These are phyloP conservation scores for Botrytis byssoidea DNA, from an alignment of 2,329 filamentous ascomycete species.

Conservation along the genomic window DNA sequence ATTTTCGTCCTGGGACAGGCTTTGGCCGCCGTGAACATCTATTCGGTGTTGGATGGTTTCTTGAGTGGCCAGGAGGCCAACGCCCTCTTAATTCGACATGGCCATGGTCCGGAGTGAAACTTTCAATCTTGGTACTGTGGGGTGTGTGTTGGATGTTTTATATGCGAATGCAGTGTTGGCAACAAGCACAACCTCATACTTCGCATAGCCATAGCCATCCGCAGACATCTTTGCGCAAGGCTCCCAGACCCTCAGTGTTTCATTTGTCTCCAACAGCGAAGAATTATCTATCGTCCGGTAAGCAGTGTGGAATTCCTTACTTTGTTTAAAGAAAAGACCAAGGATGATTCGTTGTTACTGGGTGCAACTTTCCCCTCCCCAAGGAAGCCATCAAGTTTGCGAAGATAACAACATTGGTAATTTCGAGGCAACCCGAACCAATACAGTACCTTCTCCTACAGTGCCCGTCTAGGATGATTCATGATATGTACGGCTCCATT, in stretches of 20 bases:
- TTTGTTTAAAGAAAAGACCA: not conserved
- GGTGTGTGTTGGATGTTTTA: conserved; percentile 35
- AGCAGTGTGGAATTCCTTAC: conserved; percentile 5
- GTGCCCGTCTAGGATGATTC: not conserved
- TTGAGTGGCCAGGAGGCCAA: conserved; percentile 32
- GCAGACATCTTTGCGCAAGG: not conserved
- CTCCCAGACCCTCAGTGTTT: not conserved
- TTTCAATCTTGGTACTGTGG: conserved; percentile 33
- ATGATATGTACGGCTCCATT: not conserved
- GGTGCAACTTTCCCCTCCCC: not conserved
- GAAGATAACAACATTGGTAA: not conserved
- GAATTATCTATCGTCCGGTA: conserved; percentile 13
- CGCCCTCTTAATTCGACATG: conserved; percentile 33
- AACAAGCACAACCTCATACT: conserved; percentile 3
- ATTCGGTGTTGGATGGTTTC: conserved; percentile 32
- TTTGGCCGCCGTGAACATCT: conserved; percentile 21
- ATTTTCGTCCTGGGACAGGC: not conserved
- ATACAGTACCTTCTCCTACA: not conserved
- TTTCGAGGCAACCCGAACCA: conserved; percentile 2
- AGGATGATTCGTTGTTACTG: not conserved
- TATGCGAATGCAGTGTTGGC: conserved; percentile 22
- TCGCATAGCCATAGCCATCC: not conserved
- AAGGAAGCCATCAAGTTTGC: not conserved
- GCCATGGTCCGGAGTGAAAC: conserved; percentile 33
- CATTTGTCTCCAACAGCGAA: not conserved